Percentiles rank a stretch among this genome's conserved stretches.
Conservation (phyloP, 2,329 filamentous ascomycete species). For the Byssoonygena ceratinophila region DNA sequence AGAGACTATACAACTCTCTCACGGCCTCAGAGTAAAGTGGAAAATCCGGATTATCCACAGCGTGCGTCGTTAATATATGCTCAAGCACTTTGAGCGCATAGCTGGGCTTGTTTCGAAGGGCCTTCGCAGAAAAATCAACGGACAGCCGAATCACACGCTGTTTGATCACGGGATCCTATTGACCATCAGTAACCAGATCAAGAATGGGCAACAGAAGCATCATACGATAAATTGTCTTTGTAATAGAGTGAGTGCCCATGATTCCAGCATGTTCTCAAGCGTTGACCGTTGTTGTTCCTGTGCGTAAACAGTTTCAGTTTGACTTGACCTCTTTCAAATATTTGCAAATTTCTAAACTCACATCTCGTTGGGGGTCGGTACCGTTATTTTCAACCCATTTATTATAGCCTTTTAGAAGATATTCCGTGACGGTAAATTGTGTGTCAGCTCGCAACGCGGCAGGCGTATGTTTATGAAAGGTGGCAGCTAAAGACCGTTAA, state of each 20-base stretch:
- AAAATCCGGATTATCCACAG: conserved; percentile 60
- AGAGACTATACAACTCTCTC: conserved; percentile 74
- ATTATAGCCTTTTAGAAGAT: conserved; percentile 75
- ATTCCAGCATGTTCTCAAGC: conserved; percentile 33
- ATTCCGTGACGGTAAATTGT: conserved; percentile 80
- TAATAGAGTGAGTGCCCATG: conserved; percentile 34
- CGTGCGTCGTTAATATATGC: conserved; percentile 75
- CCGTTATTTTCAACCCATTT: conserved; percentile 58
- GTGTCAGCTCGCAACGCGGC: conserved; percentile 64
- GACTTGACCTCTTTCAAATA: neutral
- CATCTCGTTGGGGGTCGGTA: conserved; percentile 42
- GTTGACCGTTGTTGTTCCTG: conserved; percentile 31
- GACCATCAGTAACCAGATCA: conserved; percentile 14
- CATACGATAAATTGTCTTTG: conserved; percentile 33
- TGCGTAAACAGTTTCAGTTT: neutral
- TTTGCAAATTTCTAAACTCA: conserved; percentile 20
- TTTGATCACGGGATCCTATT: conserved; percentile 65
- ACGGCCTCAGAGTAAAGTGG: conserved; percentile 75
- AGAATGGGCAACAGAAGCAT: neutral
- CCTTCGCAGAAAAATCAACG: conserved; percentile 73
- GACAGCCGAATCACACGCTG: conserved; percentile 72
- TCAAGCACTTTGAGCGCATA: conserved; percentile 87
- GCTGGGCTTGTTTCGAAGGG: conserved; percentile 61
- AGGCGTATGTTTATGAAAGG: conserved; percentile 33
- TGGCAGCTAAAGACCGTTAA: conserved; percentile 24